Evolutionary conservation across 2,329 filamentous ascomycete genomes (phyloP), one percentile per base, ranked within the genome.

Genomic region (Beauveria varroae): DNA sequence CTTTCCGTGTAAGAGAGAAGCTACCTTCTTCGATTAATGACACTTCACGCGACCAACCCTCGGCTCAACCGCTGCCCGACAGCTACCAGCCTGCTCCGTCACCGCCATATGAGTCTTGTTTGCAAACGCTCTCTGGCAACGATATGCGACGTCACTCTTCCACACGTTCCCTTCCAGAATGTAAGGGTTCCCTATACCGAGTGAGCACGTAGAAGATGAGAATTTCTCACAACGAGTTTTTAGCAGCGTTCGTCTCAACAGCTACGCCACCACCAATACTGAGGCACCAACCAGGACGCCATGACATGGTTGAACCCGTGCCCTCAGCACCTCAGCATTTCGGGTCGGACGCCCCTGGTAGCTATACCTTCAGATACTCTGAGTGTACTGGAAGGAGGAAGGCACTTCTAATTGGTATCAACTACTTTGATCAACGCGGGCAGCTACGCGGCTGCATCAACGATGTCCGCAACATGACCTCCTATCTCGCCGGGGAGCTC

Each of bases 401-500:
- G 78, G 93, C 93, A 5, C 78, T 97, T 40, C 76, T 98, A 63
- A 93, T 97, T 67, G 93, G 93, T 60, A 96, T 97, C 79, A 97
- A 97, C 77, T 97, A 98, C 76, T 97, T 96, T 72, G 87, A 89
- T 57, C 93, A 97, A 76, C 86, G 90, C 62, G 93, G 93, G 28
- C 90, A 97, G 79, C 81, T 97, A 52, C 83, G 92, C 62, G 93
- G 93, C 51, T 98, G 93, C 71, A 97, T 97, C 79, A 97, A 98
- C 72, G 93, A 98, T 72, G 93, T 97, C 49, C 90, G 93, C 76
- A 97, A 97, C 78, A 96, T 98, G 91, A 96, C 92, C 22, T 83
- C 84, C 55, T 98, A 96, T 71, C 79, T 98, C 62, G 90, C 91
- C 65, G 86, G 93, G 74, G 87, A 91, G 70, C 97, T 96, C 73